Evolutionary conservation across 345 rosid species (phyloP).

Genomic region (Atalantia buxifolia): DNA sequence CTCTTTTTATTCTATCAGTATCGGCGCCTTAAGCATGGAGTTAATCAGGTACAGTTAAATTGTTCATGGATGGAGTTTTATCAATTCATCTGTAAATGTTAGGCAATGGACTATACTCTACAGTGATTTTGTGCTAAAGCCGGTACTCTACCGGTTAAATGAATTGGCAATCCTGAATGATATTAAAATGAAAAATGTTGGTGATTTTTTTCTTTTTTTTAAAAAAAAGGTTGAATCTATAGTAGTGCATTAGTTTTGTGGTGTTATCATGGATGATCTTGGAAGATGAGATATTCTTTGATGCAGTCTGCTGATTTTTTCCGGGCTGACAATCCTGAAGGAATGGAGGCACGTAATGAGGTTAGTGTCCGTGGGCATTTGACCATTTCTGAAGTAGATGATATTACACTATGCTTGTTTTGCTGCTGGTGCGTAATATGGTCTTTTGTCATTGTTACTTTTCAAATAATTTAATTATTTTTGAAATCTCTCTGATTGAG

Average conservation of each 20-base stretch:
- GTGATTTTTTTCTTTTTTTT: background rate
- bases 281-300: constrained; percentile 21
- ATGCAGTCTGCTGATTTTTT: constrained; percentile 96
- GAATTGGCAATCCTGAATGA: background rate
- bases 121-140: background rate
- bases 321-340: constrained; percentile 96
- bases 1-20: constrained; percentile 58
- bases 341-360: constrained; percentile 98
- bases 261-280: constrained; percentile 8
- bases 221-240: background rate
- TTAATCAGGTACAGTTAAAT: constrained; percentile 59
- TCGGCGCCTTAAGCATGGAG: constrained; percentile 97
- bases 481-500: background rate
- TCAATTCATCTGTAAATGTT: background rate
- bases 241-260: background rate
- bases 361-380: constrained; percentile 35
- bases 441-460: background rate
- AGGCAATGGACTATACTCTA: background rate
- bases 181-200: background rate
- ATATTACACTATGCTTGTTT: constrained; percentile 5
- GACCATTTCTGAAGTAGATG: constrained; percentile 5
- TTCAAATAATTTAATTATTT: background rate
- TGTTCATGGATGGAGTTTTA: background rate
- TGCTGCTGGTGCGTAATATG: background rate
- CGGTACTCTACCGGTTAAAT: background rate